Percentiles rank a stretch among this genome's conserved stretches.
These are phyloP conservation scores for Boletus barrowsii DNA, from an alignment of 768 basidiomycete genomes.

Conservation along the genomic window DNA sequence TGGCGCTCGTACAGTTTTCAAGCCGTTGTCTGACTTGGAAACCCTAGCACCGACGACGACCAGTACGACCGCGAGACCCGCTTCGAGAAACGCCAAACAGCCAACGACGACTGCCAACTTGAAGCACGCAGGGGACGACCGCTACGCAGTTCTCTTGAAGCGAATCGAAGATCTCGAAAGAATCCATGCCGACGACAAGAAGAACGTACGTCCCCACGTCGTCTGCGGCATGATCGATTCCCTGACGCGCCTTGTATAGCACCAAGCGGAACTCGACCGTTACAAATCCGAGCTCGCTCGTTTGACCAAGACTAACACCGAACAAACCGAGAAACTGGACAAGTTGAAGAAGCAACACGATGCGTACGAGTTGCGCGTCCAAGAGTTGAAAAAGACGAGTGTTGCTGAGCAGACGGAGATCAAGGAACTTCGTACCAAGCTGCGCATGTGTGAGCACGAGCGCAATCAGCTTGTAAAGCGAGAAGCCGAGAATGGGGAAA, in stretches of 20 bases:
- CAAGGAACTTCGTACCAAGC: conserved; percentile 58
- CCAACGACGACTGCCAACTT: conserved; percentile 1
- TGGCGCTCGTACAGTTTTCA: not conserved
- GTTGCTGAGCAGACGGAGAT: conserved; percentile 55
- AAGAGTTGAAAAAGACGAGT: conserved; percentile 55
- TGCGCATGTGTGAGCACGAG: conserved; percentile 58
- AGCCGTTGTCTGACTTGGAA: not conserved
- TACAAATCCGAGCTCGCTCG: conserved; percentile 55
- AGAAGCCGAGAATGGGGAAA: conserved; percentile 49
- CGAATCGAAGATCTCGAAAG: conserved; percentile 64
- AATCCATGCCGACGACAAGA: conserved; percentile 65
- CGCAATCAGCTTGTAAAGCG: conserved; percentile 48
- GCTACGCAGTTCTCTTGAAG: conserved; percentile 53
- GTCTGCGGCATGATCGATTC: not conserved
- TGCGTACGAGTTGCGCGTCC: conserved; percentile 52
- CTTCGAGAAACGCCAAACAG: conserved; percentile 26
- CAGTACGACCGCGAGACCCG: conserved; percentile 22
- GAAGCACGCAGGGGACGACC: conserved; percentile 35
- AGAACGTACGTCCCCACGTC: conserved; percentile 42
- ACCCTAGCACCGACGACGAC: conserved; percentile 36
- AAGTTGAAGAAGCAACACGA: conserved; percentile 65
- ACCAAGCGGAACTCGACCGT: conserved; percentile 56
- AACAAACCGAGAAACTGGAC: conserved; percentile 52
- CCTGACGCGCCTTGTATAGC: conserved; percentile 37
- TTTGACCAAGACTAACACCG: conserved; percentile 44